Evolutionary conservation across 106 monocot species (phyloP).

Genomic region (Cymbidium sinense): DNA sequence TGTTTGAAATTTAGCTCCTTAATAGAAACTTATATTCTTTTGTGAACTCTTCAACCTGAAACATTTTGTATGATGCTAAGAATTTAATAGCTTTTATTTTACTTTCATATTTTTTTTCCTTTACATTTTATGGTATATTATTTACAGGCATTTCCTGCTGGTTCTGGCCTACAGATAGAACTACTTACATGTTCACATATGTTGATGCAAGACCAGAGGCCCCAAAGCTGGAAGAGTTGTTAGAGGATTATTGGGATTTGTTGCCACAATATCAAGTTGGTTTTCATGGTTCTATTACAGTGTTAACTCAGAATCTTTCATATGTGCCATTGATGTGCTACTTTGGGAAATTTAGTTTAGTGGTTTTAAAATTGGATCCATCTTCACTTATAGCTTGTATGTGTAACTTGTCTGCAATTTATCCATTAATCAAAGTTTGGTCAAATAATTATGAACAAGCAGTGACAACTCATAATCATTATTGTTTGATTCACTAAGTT

Average conservation of each 20-base stretch:
- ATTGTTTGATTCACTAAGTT: too few species aligned
- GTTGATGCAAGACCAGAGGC: constrained; percentile 50
- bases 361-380: too few species aligned
- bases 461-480: too few species aligned
- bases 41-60: neutral
- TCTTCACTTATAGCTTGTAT: too few species aligned
- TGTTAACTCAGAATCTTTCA: neutral
- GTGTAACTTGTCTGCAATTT: too few species aligned
- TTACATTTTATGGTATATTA: neutral
- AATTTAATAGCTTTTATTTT: neutral
- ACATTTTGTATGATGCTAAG: neutral
- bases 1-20: neutral
- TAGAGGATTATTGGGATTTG: constrained; percentile 85
- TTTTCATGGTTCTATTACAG: neutral
- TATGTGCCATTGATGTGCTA: too few species aligned
- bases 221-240: constrained; percentile 73
- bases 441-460: too few species aligned
- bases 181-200: constrained; percentile 95
- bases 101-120: too few species aligned
- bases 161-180: constrained; percentile 80
- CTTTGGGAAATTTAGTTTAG: too few species aligned
- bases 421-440: too few species aligned
- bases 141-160: constrained; percentile 89
- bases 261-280: constrained; percentile 83
- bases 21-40: neutral